phyloP scores from a whole-genome alignment of 768 basidiomycete species.

The Coprinopsis sp. region DNA sequence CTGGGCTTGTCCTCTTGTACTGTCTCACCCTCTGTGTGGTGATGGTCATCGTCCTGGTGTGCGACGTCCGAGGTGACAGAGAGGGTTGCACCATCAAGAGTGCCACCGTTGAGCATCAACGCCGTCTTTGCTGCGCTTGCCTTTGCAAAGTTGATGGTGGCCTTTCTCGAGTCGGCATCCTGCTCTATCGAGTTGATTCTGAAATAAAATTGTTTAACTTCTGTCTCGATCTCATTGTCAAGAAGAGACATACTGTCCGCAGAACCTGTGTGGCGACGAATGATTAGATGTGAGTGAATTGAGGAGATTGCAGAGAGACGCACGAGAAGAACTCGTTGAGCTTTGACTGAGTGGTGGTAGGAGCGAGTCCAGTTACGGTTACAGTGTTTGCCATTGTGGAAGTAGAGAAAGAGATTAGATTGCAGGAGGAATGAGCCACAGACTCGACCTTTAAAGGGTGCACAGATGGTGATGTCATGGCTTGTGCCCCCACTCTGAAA shows the following conservation, averaged over 20 bases:
- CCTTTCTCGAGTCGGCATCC: constrained; percentile 34
- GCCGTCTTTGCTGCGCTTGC: constrained; percentile 80
- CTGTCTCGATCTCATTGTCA: constrained; percentile 5
- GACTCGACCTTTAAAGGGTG: no score
- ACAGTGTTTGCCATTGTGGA: constrained; percentile 44
- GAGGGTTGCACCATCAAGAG: constrained; percentile 68
- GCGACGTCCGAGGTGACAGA: constrained; percentile 65
- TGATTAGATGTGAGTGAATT: constrained; percentile 2
- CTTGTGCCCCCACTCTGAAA: no score
- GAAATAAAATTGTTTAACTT: background rate
- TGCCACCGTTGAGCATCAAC: constrained; percentile 75
- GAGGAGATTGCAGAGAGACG: constrained; percentile 20
- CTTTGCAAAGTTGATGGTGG: constrained; percentile 84
- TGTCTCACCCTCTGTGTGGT: constrained; percentile 25
- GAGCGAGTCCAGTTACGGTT: constrained; percentile 57
- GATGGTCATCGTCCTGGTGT: constrained; percentile 51
- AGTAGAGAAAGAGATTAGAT: no score
- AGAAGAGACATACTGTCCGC: constrained; percentile 60
- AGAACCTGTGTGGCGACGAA: constrained; percentile 57
- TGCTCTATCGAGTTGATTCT: constrained; percentile 68
- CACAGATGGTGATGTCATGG: no score
- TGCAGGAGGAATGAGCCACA: no score
- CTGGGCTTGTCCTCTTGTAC: constrained; percentile 87
- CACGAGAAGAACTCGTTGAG: constrained; percentile 83
- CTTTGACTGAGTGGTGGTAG: constrained; percentile 59